Percentiles rank a stretch among this genome's conserved stretches.
phyloP scores from a whole-genome alignment of 805 yeast genomes.

The Kockiozyma suomiensis region DNA sequence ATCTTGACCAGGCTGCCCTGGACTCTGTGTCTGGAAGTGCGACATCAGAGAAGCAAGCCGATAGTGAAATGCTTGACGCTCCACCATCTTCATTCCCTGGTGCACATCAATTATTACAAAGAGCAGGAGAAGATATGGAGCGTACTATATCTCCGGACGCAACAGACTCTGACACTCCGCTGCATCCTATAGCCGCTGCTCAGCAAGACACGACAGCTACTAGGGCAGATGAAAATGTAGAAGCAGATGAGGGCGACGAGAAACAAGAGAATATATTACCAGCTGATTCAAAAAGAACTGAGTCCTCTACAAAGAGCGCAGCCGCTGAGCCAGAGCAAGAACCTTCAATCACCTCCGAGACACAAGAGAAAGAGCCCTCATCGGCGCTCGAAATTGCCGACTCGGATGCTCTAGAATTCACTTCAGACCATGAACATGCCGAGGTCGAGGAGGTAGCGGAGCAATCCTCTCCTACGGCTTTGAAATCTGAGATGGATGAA shows the following conservation, averaged over 20 bases:
- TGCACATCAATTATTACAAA: background rate
- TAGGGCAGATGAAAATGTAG: background rate
- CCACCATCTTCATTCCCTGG: conserved; percentile 3
- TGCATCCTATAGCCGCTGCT: background rate
- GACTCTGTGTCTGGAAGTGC: background rate
- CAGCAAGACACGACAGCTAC: background rate
- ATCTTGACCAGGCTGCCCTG: conserved; percentile 5
- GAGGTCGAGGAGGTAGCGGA: conserved; percentile 2
- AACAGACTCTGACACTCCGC: background rate
- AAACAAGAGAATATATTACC: too few species aligned
- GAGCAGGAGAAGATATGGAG: conserved; percentile 2
- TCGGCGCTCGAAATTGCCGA: too few species aligned
- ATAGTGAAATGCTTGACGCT: conserved; percentile 9
- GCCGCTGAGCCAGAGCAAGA: too few species aligned
- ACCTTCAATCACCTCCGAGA: too few species aligned
- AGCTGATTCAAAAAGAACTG: too few species aligned
- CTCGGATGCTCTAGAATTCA: too few species aligned
- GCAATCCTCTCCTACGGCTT: background rate
- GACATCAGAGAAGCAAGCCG: background rate
- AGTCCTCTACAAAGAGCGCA: too few species aligned
- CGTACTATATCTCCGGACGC: conserved; percentile 16
- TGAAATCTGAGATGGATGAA: background rate
- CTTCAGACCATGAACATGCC: too few species aligned
- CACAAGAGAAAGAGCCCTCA: too few species aligned
- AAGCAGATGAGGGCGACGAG: too few species aligned